phyloP scores from a whole-genome alignment of 176 grass and related monocot genomes.

The Dendrocalamus sinicus region DNA sequence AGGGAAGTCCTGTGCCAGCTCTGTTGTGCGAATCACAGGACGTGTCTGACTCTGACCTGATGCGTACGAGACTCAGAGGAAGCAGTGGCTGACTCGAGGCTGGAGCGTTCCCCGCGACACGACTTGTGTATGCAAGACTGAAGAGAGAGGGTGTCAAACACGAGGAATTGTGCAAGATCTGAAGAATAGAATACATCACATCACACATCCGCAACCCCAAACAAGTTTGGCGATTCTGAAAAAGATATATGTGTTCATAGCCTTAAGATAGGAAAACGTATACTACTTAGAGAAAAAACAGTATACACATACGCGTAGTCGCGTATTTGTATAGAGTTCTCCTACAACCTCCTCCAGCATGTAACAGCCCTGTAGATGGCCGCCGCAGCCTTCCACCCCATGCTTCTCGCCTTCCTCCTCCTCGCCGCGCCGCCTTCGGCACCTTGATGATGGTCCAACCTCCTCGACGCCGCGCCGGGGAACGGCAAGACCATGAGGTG shows the following conservation, averaged over 20 bases:
- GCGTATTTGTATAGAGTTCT: too few species aligned
- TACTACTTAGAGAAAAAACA: neutral
- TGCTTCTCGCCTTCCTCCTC: neutral
- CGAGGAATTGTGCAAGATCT: neutral
- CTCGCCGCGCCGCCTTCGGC: neutral
- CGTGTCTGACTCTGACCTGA: too few species aligned
- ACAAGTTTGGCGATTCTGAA: neutral
- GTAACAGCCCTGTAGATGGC: neutral
- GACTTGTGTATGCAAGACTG: neutral
- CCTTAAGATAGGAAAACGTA: neutral
- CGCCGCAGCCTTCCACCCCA: neutral
- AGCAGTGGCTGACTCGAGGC: too few species aligned
- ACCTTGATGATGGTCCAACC: neutral
- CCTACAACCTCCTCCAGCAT: conserved; percentile 13
- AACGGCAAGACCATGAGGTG: conserved; percentile 53
- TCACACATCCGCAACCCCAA: neutral
- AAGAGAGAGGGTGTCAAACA: neutral
- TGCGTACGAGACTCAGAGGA: too few species aligned
- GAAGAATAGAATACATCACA: neutral
- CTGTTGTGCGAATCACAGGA: too few species aligned
- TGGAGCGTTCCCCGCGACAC: too few species aligned
- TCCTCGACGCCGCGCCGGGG: neutral
- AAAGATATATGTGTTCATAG: neutral
- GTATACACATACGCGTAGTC: neutral
- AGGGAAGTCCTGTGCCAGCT: too few species aligned